Evolutionary conservation across 768 basidiomycete genomes (phyloP).

Genomic region (Trametes coccinea): DNA sequence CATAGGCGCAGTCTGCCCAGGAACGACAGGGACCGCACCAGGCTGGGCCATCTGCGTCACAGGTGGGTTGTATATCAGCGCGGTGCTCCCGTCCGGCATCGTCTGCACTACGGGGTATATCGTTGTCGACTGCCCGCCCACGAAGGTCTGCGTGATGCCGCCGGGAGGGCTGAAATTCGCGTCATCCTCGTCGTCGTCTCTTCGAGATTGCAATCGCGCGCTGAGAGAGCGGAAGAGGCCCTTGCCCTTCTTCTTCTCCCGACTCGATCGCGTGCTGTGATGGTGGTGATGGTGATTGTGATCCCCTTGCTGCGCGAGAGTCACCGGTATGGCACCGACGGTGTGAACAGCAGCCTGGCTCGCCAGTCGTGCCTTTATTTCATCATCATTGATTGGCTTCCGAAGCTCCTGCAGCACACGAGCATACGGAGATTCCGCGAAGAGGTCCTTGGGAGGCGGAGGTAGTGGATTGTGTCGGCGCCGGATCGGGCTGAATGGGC

Average conservation of each 20-base stretch:
- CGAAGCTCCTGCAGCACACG: slow-evolving; percentile 49
- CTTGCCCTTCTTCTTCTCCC: slow-evolving; percentile 31
- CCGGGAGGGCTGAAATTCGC: slow-evolving; percentile 9
- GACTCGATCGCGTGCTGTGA: slow-evolving; percentile 15
- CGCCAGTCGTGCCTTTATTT: slow-evolving; percentile 34
- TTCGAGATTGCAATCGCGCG: slow-evolving; percentile 23
- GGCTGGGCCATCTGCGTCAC: background rate
- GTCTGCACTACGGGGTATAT: slow-evolving; percentile 26
- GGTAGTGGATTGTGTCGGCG: slow-evolving; percentile 59
- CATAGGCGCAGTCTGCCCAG: background rate
- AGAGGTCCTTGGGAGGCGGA: slow-evolving; percentile 58
- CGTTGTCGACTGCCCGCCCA: slow-evolving; percentile 12
- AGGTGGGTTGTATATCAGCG: slow-evolving; percentile 18
- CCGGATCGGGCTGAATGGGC: slow-evolving; percentile 16
- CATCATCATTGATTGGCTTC: slow-evolving; percentile 20
- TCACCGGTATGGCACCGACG: slow-evolving; percentile 32
- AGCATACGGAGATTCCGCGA: slow-evolving; percentile 57
- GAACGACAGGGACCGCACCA: background rate
- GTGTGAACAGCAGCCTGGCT: slow-evolving; percentile 35
- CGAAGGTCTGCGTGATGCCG: slow-evolving; percentile 15
- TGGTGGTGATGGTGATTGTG: background rate
- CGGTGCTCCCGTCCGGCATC: slow-evolving; percentile 20
- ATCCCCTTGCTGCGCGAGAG: background rate
- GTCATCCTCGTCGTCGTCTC: slow-evolving; percentile 19
- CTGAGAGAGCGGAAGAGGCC: slow-evolving; percentile 52